Conservation (phyloP, 2,329 filamentous ascomycete genomes). For the Alternaria triticimaculans region DNA sequence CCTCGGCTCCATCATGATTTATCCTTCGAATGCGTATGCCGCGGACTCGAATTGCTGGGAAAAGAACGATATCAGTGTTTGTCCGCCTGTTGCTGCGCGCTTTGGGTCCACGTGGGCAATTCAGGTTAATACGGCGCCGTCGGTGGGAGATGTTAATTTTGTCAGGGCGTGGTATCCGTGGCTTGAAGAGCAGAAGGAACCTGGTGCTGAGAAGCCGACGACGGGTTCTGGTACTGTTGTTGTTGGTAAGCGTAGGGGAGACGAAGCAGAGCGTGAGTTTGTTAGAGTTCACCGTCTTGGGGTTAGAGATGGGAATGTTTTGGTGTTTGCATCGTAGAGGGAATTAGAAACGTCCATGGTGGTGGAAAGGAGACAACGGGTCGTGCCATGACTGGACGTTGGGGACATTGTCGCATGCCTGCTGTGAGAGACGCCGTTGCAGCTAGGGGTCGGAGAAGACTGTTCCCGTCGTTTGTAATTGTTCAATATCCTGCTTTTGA, state of each 20-base stretch:
- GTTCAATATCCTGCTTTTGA: not conserved
- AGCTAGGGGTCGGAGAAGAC: not conserved
- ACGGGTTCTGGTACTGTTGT: not conserved
- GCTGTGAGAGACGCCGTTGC: not conserved
- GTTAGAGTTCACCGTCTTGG: not conserved
- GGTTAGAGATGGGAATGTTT: not conserved
- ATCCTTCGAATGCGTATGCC: not conserved
- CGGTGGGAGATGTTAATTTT: not conserved
- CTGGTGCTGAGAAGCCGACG: not conserved
- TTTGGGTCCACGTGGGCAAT: not conserved
- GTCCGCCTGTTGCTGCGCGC: not conserved
- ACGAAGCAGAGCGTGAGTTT: not conserved
- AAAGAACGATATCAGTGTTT: not conserved
- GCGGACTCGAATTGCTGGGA: not conserved
- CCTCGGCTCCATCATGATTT: slow-evolving; percentile 6
- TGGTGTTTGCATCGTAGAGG: not conserved
- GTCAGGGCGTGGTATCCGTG: slow-evolving; percentile 3
- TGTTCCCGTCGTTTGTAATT: not conserved
- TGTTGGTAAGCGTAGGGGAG: not conserved
- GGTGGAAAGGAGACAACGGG: not conserved
- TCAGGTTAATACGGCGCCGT: not conserved
- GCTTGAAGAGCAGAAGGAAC: not conserved
- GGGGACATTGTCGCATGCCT: not conserved
- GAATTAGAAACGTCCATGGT: not conserved
- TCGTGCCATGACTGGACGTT: not conserved